A percentile compares a stretch with the other conserved stretches of the same genome.
Conservation (phyloP, 2,329 filamentous ascomycete species). For the Rhinocladiella similis region DNA sequence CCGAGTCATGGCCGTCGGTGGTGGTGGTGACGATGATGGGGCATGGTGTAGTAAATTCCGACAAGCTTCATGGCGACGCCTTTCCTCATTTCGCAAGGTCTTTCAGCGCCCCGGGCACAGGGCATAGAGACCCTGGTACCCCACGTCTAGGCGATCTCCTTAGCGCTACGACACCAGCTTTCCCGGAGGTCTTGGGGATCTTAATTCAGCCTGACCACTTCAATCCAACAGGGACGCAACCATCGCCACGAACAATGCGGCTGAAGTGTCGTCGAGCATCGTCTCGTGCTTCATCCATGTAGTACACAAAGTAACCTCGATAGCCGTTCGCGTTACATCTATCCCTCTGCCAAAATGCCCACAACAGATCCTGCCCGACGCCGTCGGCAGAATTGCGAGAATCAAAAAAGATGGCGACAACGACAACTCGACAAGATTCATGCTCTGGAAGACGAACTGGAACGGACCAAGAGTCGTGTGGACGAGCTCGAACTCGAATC, state of each 20-base stretch:
- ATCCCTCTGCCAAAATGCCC: slow-evolving; percentile 2
- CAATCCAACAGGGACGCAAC: not conserved
- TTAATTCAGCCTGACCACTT: not conserved
- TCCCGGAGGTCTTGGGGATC: not conserved
- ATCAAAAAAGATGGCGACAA: slow-evolving; percentile 16
- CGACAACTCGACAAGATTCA: slow-evolving; percentile 7
- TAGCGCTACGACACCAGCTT: not conserved
- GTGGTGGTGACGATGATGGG: too few relatives aligned
- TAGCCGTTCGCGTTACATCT: too few relatives aligned
- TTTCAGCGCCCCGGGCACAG: too few relatives aligned
- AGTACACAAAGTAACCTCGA: not conserved
- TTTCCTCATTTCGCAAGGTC: too few relatives aligned
- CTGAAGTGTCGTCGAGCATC: not conserved
- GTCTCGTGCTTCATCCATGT: not conserved
- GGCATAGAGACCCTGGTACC: not conserved
- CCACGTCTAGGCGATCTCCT: not conserved
- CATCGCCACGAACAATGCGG: not conserved
- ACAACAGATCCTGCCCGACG: slow-evolving; percentile 12
- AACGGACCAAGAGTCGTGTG: not conserved
- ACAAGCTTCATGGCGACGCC: too few relatives aligned
- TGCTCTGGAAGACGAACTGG: not conserved
- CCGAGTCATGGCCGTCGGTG: too few relatives aligned
- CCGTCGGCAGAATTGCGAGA: slow-evolving; percentile 15
- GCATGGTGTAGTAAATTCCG: too few relatives aligned
- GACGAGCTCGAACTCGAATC: slow-evolving; percentile 1